Evolutionary conservation across 2,329 filamentous ascomycete genomes (phyloP).

Genomic region (Colletotrichum sidae): DNA sequence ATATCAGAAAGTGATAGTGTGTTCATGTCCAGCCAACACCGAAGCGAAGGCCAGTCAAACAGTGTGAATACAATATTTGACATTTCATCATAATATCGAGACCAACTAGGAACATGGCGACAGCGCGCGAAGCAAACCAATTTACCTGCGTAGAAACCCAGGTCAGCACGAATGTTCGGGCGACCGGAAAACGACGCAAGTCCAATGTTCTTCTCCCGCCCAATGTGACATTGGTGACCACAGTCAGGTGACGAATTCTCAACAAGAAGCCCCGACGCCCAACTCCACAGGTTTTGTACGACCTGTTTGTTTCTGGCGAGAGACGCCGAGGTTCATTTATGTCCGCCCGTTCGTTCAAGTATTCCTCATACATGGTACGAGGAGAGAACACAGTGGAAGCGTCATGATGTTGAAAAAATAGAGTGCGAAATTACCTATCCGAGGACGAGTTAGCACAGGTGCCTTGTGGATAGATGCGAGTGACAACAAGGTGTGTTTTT

Average conservation of each 20-base stretch:
- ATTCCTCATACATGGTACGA: slow-evolving; percentile 64
- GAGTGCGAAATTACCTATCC: slow-evolving; percentile 54
- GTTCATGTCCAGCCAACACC: slow-evolving; percentile 62
- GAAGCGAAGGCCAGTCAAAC: slow-evolving; percentile 61
- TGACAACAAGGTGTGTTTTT: slow-evolving; percentile 41
- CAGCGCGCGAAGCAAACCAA: slow-evolving; percentile 6
- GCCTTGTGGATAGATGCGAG: slow-evolving; percentile 35
- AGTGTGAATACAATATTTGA: slow-evolving; percentile 72
- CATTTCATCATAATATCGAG: slow-evolving; percentile 59
- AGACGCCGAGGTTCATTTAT: slow-evolving; percentile 67
- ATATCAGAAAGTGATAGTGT: slow-evolving; percentile 66
- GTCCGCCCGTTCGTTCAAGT: slow-evolving; percentile 78
- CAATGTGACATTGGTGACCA: slow-evolving; percentile 41
- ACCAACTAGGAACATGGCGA: slow-evolving; percentile 29
- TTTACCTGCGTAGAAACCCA: slow-evolving; percentile 43
- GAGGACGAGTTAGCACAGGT: slow-evolving; percentile 51
- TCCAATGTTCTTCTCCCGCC: neutral
- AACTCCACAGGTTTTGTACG: slow-evolving; percentile 72
- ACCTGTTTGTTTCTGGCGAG: slow-evolving; percentile 64
- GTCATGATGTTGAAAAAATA: slow-evolving; percentile 7
- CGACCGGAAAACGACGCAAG: slow-evolving; percentile 18
- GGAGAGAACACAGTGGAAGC: slow-evolving; percentile 38
- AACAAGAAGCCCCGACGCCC: slow-evolving; percentile 68
- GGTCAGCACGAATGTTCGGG: slow-evolving; percentile 11
- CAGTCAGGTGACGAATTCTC: slow-evolving; percentile 74